phyloP scores from a whole-genome alignment of 2,329 filamentous ascomycete genomes.

The Cladosporium sp. region DNA sequence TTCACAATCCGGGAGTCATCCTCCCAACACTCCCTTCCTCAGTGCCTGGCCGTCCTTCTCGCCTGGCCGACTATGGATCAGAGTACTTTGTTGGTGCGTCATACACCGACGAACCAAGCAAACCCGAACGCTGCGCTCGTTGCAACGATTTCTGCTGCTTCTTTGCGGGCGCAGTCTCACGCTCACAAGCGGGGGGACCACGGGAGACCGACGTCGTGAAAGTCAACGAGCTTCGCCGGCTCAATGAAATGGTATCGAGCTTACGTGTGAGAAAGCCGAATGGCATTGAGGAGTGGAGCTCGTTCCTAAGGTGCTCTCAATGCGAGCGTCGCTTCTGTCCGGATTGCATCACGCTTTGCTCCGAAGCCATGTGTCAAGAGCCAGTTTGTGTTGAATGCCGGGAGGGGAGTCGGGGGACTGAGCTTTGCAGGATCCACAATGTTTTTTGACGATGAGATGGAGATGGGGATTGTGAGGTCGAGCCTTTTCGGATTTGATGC shows the following conservation, averaged over 20 bases:
- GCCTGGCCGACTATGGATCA: conserved; percentile 1
- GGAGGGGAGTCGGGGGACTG: not conserved
- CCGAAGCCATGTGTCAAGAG: conserved; percentile 4
- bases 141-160: conserved; percentile 18
- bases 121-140: conserved; percentile 14
- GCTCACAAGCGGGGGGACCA: not conserved
- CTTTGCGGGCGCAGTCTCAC: not conserved
- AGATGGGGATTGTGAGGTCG: no score
- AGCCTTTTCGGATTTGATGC: no score
- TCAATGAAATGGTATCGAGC: not conserved
- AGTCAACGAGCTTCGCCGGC: not conserved
- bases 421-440: conserved; percentile 10
- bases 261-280: conserved; percentile 11
- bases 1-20: conserved; percentile 9
- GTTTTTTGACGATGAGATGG: not conserved
- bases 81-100: conserved; percentile 6
- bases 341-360: conserved; percentile 9
- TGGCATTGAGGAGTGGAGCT: conserved; percentile 18
- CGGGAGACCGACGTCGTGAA: conserved; percentile 8
- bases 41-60: not conserved
- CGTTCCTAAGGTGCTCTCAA: conserved; percentile 19
- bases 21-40: conserved; percentile 3
- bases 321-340: conserved; percentile 15
- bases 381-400: conserved; percentile 5
- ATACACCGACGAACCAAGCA: conserved; percentile 4